These are phyloP conservation scores for Colletotrichum higginsianum DNA, from an alignment of 2,329 filamentous ascomycete genomes.

Conservation along the genomic window DNA sequence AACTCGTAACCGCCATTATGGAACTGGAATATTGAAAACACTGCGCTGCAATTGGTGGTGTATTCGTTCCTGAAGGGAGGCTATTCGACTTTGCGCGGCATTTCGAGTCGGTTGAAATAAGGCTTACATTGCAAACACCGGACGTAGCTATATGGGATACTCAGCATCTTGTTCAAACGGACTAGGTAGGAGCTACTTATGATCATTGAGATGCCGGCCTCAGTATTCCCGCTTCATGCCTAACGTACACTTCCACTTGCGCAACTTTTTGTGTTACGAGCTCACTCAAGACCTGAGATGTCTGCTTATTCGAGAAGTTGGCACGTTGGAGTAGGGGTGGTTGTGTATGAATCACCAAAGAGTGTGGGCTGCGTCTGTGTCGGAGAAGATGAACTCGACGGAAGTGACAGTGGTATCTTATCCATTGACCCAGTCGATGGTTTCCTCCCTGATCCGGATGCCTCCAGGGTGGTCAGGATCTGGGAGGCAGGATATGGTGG, in stretches of 20 bases:
- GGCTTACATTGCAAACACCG: neutral
- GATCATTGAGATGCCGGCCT: neutral
- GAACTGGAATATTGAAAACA: neutral
- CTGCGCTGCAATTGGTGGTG: neutral
- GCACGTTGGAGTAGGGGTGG: neutral
- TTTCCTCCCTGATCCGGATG: neutral
- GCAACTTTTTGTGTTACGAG: neutral
- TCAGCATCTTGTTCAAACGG: neutral
- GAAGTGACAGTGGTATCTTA: neutral
- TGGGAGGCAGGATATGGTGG: no score
- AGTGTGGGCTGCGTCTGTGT: neutral
- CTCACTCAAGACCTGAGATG: neutral
- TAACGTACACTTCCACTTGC: neutral
- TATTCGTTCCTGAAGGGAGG: no score
- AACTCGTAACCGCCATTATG: constrained; percentile 19
- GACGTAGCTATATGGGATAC: neutral
- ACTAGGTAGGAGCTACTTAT: neutral
- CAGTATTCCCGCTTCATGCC: neutral
- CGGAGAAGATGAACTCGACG: neutral
- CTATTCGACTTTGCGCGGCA: neutral
- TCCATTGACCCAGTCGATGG: no score
- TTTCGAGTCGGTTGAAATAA: no score
- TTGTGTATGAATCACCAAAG: neutral
- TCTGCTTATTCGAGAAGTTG: neutral
- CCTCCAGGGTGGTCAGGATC: neutral